Evolutionary conservation across 2,329 filamentous ascomycete genomes (phyloP), one percentile per base, ranked within the genome.

Genomic region (Arthrobotrys musiformis): DNA sequence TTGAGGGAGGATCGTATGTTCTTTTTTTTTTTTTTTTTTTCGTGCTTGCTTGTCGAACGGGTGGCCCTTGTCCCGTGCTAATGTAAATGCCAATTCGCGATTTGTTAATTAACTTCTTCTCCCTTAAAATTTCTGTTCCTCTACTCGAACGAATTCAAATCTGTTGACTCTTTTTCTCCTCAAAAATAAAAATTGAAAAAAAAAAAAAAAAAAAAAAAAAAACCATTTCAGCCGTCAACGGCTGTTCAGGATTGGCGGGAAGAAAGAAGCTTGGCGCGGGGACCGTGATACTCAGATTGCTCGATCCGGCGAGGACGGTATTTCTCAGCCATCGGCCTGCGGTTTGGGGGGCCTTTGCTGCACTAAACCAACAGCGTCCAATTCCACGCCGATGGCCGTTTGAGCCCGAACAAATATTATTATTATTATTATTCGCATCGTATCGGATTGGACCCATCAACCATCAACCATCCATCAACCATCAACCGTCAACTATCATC

Each of bases 1-100:
- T 66, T 54, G 61, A 52, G 61, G 50, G 44, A 48, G 61, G 61
- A 66, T 66, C 61, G 61, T 54, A 52, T 6, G 54, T 37, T 66
- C 17, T 52, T 52, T 52, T 44, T 37, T 66, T 42, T 52, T 52
- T 52, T 44, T 37, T 66, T 42, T 52, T 52, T 52, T 44, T n/a
- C n/a, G n/a, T n/a, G n/a, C n/a, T n/a, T n/a, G n/a, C n/a, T n/a
- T n/a, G n/a, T n/a, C 60, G 60, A 63, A 63, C 44, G 42, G 11
- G 42, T 26, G 17, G 60, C 28, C 60, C 60, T 64, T 64, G 60
- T 50, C 61, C 61, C 61, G 61, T 66, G 46, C n/a, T n/a, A n/a
- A n/a, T n/a, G n/a, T n/a, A n/a, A n/a, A n/a, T n/a, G n/a, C 44
- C 22, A 35, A 30, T 44, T 54, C 61, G 61, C 61, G 61, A 66